phyloP scores from a whole-genome alignment of 306 rosid species.

The Vicia villosa region DNA sequence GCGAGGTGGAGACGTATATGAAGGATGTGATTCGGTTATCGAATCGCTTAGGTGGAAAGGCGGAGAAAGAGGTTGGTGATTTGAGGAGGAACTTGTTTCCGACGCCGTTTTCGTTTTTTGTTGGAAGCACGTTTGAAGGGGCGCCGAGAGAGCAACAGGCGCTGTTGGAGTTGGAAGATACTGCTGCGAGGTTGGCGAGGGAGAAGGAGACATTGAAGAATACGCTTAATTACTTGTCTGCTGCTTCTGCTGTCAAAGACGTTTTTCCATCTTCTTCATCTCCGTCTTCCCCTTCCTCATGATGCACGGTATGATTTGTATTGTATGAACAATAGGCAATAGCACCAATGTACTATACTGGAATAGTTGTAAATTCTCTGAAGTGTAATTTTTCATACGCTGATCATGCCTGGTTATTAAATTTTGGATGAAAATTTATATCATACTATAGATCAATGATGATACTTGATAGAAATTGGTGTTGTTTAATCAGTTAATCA shows the following conservation, averaged over 20 bases:
- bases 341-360: background rate
- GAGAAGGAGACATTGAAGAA: slow-evolving; percentile 93
- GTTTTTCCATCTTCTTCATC: slow-evolving; percentile 47
- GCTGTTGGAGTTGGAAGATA: slow-evolving; percentile 89
- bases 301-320: background rate
- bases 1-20: slow-evolving; percentile 85
- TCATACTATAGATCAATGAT: background rate
- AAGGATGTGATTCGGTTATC: slow-evolving; percentile 92
- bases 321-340: background rate
- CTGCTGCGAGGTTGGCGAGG: slow-evolving; percentile 74
- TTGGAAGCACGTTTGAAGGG: slow-evolving; percentile 95
- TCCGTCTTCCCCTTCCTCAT: background rate
- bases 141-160: slow-evolving; percentile 99
- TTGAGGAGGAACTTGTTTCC: slow-evolving; percentile 86
- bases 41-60: slow-evolving; percentile 85
- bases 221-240: slow-evolving; percentile 91
- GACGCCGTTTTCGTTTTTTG: slow-evolving; percentile 93
- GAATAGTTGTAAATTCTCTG: background rate
- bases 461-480: background rate
- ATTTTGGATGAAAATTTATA: background rate
- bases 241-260: slow-evolving; percentile 96
- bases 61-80: slow-evolving; percentile 94
- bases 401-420: background rate
- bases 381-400: background rate
- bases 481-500: too few species aligned